Conservation (phyloP, 1,284 basidiomycete species). For the Calocybe gambosa region DNA sequence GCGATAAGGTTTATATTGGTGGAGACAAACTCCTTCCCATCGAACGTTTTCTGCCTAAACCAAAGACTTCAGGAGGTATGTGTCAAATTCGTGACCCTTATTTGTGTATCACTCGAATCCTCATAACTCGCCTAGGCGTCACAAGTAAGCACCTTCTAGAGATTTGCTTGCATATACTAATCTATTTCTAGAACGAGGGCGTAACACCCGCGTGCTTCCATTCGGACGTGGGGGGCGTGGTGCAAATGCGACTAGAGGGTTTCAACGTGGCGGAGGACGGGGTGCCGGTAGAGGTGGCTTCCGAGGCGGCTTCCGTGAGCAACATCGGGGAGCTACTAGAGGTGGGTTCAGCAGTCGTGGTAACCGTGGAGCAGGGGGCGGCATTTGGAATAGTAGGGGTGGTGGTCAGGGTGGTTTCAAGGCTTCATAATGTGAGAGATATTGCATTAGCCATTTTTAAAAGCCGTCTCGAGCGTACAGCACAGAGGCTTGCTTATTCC, state of each 20-base stretch:
- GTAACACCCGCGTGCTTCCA: constrained; percentile 40
- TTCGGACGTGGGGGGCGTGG: constrained; percentile 25
- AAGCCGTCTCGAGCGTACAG: too few species aligned
- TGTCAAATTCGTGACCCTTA: constrained; percentile 16
- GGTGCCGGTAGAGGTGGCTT: constrained; percentile 38
- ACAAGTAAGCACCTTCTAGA: constrained; percentile 35
- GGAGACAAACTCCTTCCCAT: constrained; percentile 95
- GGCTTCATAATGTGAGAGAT: constrained; percentile 31
- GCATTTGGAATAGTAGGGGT: constrained; percentile 29
- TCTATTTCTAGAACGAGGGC: constrained; percentile 47
- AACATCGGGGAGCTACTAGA: constrained; percentile 26
- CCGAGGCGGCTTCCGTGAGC: constrained; percentile 33
- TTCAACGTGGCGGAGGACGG: constrained; percentile 36
- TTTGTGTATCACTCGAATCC: constrained; percentile 7
- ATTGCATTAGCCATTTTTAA: not conserved
- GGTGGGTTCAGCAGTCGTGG: constrained; percentile 27
- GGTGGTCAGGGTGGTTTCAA: constrained; percentile 32
- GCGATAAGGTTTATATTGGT: constrained; percentile 97
- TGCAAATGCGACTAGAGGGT: constrained; percentile 22
- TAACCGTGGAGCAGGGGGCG: constrained; percentile 23
- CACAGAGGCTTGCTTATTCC: too few species aligned
- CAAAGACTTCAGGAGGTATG: constrained; percentile 75
- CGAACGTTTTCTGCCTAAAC: constrained; percentile 96
- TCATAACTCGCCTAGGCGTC: constrained; percentile 31
- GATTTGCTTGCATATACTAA: constrained; percentile 13